Evolutionary conservation across 805 yeast species (phyloP).

Genomic region (Yarrowia sp.): DNA sequence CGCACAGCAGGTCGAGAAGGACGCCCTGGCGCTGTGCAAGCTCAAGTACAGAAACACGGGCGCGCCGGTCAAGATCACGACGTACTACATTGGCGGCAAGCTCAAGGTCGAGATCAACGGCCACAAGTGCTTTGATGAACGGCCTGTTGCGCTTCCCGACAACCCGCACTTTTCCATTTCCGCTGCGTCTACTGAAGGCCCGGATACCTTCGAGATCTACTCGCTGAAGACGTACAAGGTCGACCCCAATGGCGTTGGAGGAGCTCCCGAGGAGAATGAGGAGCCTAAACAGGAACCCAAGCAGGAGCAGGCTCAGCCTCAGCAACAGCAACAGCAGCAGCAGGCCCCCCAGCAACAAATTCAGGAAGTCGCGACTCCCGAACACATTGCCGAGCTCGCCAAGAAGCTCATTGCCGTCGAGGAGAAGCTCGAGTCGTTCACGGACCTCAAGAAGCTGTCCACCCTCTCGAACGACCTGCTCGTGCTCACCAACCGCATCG

Average conservation of each 20-base stretch:
- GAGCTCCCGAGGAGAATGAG: constrained; percentile 9
- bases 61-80: constrained; percentile 35
- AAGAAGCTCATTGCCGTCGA: constrained; percentile 2
- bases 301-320: constrained; percentile 12
- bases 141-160: constrained; percentile 38
- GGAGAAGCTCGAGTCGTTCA: constrained; percentile 5
- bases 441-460: constrained; percentile 8
- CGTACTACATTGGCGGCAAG: constrained; percentile 38
- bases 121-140: constrained; percentile 40
- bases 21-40: constrained; percentile 41
- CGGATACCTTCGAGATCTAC: constrained; percentile 32
- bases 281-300: neutral
- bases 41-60: constrained; percentile 41
- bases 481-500: neutral
- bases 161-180: constrained; percentile 40
- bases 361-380: constrained; percentile 2
- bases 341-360: neutral
- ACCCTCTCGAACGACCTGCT: neutral
- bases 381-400: neutral
- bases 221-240: constrained; percentile 28
- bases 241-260: neutral
- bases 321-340: constrained; percentile 21
- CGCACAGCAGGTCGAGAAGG: constrained; percentile 26
- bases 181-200: constrained; percentile 34
- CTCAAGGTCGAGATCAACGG: constrained; percentile 42